Percentiles rank a stretch among this genome's conserved stretches.
phyloP scores from a whole-genome alignment of 306 rosid species.

The Clitoria ternatea region DNA sequence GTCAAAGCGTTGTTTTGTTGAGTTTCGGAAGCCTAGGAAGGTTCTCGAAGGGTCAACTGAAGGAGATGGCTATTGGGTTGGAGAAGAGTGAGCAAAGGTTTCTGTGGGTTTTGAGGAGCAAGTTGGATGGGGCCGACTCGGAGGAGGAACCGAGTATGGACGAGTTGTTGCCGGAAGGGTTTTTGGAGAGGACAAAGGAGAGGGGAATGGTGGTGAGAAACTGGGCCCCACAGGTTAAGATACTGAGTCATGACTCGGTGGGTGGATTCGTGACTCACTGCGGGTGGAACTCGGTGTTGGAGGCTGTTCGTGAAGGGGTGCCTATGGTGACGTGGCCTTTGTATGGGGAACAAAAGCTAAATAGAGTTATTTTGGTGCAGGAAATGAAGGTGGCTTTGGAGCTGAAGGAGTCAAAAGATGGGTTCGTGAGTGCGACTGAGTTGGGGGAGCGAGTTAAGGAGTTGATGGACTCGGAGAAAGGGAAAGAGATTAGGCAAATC shows the following conservation, averaged over 20 bases:
- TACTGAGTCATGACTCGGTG: not conserved
- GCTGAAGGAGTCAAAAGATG: not conserved
- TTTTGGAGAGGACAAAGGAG: not conserved
- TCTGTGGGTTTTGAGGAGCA: constrained; percentile 50
- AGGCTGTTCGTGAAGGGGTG: not conserved
- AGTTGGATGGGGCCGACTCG: not conserved
- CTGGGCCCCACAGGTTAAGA: not conserved
- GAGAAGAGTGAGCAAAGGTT: constrained; percentile 47
- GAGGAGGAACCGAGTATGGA: constrained; percentile 27
- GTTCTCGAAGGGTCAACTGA: constrained; percentile 34
- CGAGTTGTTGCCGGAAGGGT: constrained; percentile 29
- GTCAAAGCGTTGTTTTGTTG: no score
- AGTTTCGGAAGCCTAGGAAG: constrained; percentile 60
- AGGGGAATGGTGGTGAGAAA: not conserved
- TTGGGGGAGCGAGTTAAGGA: not conserved
- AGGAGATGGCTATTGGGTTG: constrained; percentile 46
- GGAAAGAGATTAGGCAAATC: not conserved
- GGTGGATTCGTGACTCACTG: not conserved
- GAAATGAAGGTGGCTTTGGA: not conserved
- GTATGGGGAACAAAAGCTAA: not conserved
- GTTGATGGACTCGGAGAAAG: not conserved
- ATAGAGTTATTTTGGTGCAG: not conserved
- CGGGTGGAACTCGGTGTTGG: not conserved
- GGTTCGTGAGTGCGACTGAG: no score
- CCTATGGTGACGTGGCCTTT: not conserved